Base-by-base conservation (phyloP, 441 rosid genomes). In the Arabidopsis lyrata region DNA sequence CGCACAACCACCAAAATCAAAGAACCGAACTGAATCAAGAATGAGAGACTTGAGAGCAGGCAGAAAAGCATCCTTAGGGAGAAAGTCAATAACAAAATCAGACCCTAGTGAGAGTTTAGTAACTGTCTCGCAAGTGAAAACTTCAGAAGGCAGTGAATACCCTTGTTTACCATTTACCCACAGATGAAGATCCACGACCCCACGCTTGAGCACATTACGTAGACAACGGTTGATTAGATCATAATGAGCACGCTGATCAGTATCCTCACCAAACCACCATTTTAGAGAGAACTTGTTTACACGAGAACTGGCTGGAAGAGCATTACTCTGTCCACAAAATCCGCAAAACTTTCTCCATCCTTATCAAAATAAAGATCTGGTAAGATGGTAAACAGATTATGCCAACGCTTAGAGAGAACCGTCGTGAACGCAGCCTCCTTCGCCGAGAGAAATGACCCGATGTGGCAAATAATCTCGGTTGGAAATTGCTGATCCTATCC, bases 341-440 rank as follows among this genome's bases (percentile, higher is more conserved):
- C 62, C 1, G 1, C 9, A 2, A 57, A 2, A 57, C n/a, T 57
- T 13, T 16, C 27, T 57, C n/a, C 27, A 35, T 35, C 38, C 10
- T 55, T 31, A 56, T 56, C 24, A 31, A 32, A 56, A 56, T 56
- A 42, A 32, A 56, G 61, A n/a, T 80, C 8, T 5, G 34, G 34
- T 12, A 52, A 2, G 34, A 52, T 52, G 6, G 57, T 52, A 24
- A 52, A 48, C 24, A 48, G 27, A 18, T 48, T 8, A 8, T 18
- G 24, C 53, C 54, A 49, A 5, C 54, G 8, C 50, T 47, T 49
- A 18, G 54, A 49, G 5, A 49, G 54, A 49, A 49, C 29, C 20
- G 11, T 47, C 4, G 50, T 7, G 50, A 47, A 47, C 20, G 22
- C 50, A 7, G 11, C 50, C 11, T 47, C 50, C 22, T n/a, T 47